Evolutionary conservation across 768 basidiomycete genomes (phyloP), one percentile per base, ranked within the genome.

Genomic region (Termitomyces sp.): DNA sequence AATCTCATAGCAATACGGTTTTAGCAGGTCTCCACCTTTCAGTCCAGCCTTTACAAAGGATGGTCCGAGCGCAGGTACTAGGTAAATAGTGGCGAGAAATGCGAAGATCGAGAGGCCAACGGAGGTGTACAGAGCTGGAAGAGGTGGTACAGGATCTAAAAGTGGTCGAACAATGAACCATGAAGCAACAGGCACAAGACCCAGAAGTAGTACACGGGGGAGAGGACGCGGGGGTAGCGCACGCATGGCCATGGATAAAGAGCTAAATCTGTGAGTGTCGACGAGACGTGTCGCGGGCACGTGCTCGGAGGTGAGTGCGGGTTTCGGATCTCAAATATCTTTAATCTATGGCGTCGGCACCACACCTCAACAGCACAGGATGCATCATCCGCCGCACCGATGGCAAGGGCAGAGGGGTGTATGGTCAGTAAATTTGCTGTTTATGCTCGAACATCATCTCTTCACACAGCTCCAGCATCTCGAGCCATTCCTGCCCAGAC

Each of bases 81-180:
- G 79, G 63, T 85, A 84, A 12, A 91, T 65, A 1, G 90, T 85
- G 2, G 84, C 82, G 11, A 92, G 65, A 53, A 96, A 87, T 0
- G 94, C 92, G 57, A 94, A 77, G 45, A 96, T 69, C 1, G 91
- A 87, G 70, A 96, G 87, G 0, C 95, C 94, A 46, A 94, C 60
- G 13, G 88, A 91, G 1, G 83, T 84, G 64, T 90, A 86, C 20
- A 98, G 72, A 0, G 84, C 84, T 2, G 89, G 89, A 12, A 92
- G 72, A 2, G 82, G 76, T 1, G 89, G 89, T 0, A 78, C 64
- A 0, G 89, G 89, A 55, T 85, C 82, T 6, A 91, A 70, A 3
- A 91, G 74, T 0, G 90, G 89, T 25, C 90, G 77, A 0, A 86
- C 60, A 32, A 92, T 74, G 64, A 91, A 86, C 87, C 89, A 91